Evolutionary conservation across 2,329 filamentous ascomycete genomes (phyloP), one percentile per base, ranked within the genome.

Genomic region (Aureobasidium sp.): DNA sequence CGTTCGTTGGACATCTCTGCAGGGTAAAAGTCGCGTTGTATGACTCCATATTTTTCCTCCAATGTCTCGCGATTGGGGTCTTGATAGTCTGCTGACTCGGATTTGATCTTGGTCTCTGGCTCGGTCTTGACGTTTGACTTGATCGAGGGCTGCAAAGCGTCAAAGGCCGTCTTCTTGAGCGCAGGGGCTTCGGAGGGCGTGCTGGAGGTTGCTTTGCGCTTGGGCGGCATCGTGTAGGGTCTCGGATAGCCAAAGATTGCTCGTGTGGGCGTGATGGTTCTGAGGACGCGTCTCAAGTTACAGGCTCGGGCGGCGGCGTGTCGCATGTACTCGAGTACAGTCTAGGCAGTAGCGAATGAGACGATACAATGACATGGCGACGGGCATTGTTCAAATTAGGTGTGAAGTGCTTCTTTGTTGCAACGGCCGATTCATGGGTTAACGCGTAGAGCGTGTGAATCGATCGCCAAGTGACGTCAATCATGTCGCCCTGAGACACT

Each of bases 1-100:
- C 91, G 86, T 55, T 82, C 84, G 68, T 91, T 94, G 76, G 82
- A 89, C 87, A 97, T 95, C 71, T 96, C 91, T 0, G 84, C 83
- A 0, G 91, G 91, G 68, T 96, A 97, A 76, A 87, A 96, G 52
- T 89, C 84, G 31, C 77, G 70, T 45, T 80, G 74, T 8, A 80
- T 74, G 37, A 78, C 76, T 17, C 74, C 73, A 48, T 71, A 67
- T 62, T 67, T 62, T 66, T 74, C 73, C 68, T 75, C 74, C 36
- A 70, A 15, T 29, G 9, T 37, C 25, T 58, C 61, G 61, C 76
- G 70, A 36, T 71, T 70, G 8, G 34, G 29, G 61, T 76, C 71
- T 63, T 76, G 74, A 66, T 74, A 74, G 0, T 58, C 45, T 20
- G 63, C 20, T 47, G 52, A 22, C n/a, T 44, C 41, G 9, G 42